A percentile compares a stretch with the other conserved stretches of the same genome.
Evolutionary conservation across 2,329 filamentous ascomycete genomes (phyloP).

Genomic region (Macroventuria anomochaeta): DNA sequence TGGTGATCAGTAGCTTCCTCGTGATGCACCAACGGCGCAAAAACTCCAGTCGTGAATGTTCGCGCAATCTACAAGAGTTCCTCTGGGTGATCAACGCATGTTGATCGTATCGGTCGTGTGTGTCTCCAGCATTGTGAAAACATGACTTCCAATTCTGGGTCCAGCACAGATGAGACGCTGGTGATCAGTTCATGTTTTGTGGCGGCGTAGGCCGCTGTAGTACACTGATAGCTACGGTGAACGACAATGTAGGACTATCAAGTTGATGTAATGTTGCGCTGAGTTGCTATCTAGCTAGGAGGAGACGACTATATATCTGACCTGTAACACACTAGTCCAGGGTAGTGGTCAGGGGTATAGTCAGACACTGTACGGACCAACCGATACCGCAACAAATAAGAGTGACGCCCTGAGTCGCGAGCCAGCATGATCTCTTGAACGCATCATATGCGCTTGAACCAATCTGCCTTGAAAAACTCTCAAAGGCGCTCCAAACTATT

Average conservation of each 20-base stretch:
- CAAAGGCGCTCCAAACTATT: neutral
- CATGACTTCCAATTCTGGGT: too few relatives aligned
- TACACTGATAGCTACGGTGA: too few relatives aligned
- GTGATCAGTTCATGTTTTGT: neutral
- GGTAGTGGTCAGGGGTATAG: too few relatives aligned
- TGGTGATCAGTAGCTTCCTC: neutral
- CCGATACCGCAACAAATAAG: neutral
- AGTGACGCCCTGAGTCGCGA: neutral
- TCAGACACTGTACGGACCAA: neutral
- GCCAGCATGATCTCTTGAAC: neutral
- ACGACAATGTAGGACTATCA: too few relatives aligned
- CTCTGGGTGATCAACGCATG: neutral
- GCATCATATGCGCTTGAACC: conserved; percentile 1
- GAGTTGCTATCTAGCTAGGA: too few relatives aligned
- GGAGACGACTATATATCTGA: too few relatives aligned
- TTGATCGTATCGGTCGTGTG: neutral
- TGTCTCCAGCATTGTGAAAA: neutral
- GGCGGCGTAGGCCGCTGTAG: too few relatives aligned
- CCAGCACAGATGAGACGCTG: neutral
- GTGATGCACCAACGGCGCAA: neutral
- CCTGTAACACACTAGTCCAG: too few relatives aligned
- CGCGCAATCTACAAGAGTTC: neutral
- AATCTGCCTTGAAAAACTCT: neutral
- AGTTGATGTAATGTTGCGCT: too few relatives aligned
- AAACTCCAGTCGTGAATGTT: neutral